Evolutionary conservation across 306 rosid genomes (phyloP).

Genomic region (Trifolium dubium): DNA sequence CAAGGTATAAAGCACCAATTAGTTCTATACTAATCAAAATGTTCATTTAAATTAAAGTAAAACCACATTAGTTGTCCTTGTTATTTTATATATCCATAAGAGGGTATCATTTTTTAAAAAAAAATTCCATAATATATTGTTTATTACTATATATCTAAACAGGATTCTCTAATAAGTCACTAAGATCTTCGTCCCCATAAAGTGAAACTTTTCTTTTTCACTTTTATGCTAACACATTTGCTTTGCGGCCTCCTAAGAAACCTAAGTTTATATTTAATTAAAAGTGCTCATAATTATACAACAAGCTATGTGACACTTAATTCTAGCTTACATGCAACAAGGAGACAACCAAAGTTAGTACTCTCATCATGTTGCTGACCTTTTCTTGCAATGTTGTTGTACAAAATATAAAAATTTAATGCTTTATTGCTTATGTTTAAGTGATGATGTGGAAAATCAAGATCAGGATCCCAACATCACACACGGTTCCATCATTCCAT

Average conservation of each 20-base stretch:
- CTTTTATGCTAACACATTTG: conserved; percentile 38
- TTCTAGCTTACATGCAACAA: conserved; percentile 68
- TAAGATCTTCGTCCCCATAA: conserved; percentile 47
- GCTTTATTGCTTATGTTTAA: no score
- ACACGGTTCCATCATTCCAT: no score
- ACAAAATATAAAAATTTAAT: no score
- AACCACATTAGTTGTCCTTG: conserved; percentile 34
- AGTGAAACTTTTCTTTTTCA: conserved; percentile 42
- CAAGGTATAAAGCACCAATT: conserved; percentile 42
- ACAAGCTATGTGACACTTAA: conserved; percentile 53
- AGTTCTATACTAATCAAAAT: conserved; percentile 38
- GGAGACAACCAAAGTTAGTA: conserved; percentile 60
- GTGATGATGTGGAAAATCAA: no score
- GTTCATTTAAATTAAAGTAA: conserved; percentile 40
- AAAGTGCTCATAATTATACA: conserved; percentile 25
- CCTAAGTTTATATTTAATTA: conserved; percentile 44
- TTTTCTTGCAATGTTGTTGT: no score
- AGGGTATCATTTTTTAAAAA: no score
- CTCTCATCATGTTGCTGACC: conserved; percentile 44
- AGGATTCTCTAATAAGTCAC: conserved; percentile 49
- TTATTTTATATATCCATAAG: conserved; percentile 26
- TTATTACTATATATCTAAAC: conserved; percentile 29
- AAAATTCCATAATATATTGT: conserved; percentile 20
- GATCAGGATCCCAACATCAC: no score
- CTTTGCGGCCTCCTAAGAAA: conserved; percentile 55